These are phyloP conservation scores for Antrodiella citrinella DNA, from an alignment of 768 basidiomycete genomes.

Conservation along the genomic window DNA sequence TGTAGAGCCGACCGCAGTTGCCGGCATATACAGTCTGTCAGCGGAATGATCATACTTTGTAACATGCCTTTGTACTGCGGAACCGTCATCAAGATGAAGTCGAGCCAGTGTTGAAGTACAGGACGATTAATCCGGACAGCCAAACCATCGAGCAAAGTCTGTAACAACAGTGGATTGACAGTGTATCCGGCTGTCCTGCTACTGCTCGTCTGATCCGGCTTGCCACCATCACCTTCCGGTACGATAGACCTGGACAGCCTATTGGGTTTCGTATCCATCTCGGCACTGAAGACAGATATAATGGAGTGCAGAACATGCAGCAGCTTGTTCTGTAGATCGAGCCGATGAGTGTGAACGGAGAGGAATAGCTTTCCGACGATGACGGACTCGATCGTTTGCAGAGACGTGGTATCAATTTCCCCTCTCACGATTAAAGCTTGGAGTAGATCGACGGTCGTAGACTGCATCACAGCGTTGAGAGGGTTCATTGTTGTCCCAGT, in stretches of 20 bases:
- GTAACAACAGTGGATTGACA: constrained; percentile 65
- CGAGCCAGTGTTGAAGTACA: constrained; percentile 91
- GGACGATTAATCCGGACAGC: constrained; percentile 59
- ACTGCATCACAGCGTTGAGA: constrained; percentile 60
- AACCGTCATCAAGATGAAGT: constrained; percentile 88
- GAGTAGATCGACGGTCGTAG: constrained; percentile 69
- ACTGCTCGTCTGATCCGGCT: constrained; percentile 17
- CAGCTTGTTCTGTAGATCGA: constrained; percentile 90
- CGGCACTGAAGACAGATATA: constrained; percentile 53
- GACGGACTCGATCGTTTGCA: constrained; percentile 61
- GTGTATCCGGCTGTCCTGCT: constrained; percentile 30
- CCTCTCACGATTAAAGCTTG: constrained; percentile 78
- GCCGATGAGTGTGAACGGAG: constrained; percentile 56
- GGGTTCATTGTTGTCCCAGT: constrained; percentile 46
- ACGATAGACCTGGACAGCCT: too few species aligned
- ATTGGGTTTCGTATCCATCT: constrained; percentile 25
- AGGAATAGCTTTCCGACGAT: constrained; percentile 71
- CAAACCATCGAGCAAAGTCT: constrained; percentile 78
- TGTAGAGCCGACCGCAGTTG: constrained; percentile 52
- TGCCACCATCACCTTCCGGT: too few species aligned
- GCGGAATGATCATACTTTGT: constrained; percentile 56
- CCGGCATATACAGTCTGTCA: constrained; percentile 73
- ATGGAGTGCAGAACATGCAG: constrained; percentile 86
- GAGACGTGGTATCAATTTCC: constrained; percentile 53
- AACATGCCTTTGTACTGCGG: constrained; percentile 75